Percentiles rank a stretch among this genome's conserved stretches.
These are phyloP conservation scores for Colletotrichum higginsianum DNA, from an alignment of 2,329 filamentous ascomycete genomes.

Conservation along the genomic window DNA sequence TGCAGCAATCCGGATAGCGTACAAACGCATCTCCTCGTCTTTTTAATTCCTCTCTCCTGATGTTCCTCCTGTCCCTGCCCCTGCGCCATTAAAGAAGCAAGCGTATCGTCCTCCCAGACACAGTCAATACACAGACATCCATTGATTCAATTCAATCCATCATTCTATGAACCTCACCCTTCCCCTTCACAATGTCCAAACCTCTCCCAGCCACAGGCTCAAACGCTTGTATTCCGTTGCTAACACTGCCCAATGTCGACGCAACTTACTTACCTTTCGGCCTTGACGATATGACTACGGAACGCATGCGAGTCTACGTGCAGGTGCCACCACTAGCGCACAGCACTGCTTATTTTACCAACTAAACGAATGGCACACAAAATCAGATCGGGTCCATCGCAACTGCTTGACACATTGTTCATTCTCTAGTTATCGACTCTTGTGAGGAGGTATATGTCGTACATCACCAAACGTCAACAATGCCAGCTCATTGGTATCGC, in stretches of 20 bases:
- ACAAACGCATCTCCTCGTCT: not conserved
- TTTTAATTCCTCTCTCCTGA: too few relatives aligned
- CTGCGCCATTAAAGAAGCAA: not conserved
- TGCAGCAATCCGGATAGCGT: not conserved
- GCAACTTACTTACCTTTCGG: not conserved
- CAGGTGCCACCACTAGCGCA: not conserved
- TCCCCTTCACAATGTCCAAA: constrained; percentile 15
- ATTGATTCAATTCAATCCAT: constrained; percentile 14
- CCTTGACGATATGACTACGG: not conserved
- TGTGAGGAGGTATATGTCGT: constrained; percentile 22
- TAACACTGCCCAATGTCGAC: not conserved
- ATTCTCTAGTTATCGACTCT: constrained; percentile 28
- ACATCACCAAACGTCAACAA: constrained; percentile 31
- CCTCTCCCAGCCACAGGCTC: constrained; percentile 1
- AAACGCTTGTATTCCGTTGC: not conserved
- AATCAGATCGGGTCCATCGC: too few relatives aligned
- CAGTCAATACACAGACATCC: constrained; percentile 10
- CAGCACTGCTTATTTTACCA: too few relatives aligned
- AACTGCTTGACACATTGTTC: constrained; percentile 13
- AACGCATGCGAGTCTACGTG: not conserved
- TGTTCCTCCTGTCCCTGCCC: not conserved
- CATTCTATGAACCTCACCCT: constrained; percentile 16
- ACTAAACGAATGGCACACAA: not conserved
- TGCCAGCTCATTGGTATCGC: constrained; percentile 41
- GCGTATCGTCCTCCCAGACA: not conserved